Percentiles rank a stretch among this genome's conserved stretches.
Conservation (phyloP, 2,329 filamentous ascomycete species). For the Arachnopeziza araneosa region DNA sequence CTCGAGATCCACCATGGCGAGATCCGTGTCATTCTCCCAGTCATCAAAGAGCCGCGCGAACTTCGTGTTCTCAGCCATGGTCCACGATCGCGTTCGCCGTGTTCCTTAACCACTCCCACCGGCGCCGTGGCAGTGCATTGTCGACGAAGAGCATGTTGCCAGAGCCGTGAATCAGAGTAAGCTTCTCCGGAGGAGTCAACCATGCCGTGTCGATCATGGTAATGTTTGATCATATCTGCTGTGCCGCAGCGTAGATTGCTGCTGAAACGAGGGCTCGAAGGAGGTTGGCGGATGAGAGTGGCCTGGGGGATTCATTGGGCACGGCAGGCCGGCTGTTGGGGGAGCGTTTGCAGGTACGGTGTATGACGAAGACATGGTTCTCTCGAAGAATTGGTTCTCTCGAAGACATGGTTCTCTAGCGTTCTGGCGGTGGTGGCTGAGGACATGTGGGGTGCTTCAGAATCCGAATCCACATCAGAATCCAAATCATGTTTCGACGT, state of each 20-base stretch:
- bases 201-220: neutral
- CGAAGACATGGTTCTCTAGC: too few relatives aligned
- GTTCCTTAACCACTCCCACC: neutral
- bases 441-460: too few relatives aligned
- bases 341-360: neutral
- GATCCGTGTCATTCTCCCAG: constrained; percentile 10
- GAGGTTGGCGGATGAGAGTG: neutral
- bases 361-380: too few relatives aligned
- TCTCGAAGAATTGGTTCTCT: too few relatives aligned
- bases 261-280: neutral
- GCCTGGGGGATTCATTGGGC: neutral
- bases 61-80: constrained; percentile 1
- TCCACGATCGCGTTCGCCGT: neutral
- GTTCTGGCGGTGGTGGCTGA: too few relatives aligned
- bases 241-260: neutral
- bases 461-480: too few relatives aligned
- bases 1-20: constrained; percentile 12
- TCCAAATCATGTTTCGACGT: too few relatives aligned
- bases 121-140: neutral
- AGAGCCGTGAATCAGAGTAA: neutral
- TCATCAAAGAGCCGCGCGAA: constrained; percentile 11
- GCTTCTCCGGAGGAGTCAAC: neutral
- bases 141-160: neutral
- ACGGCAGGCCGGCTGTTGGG: neutral
- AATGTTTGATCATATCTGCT: neutral